Conservation (phyloP, 192 early-diverging fungal genomes). For the Coemansia erecta region DNA sequence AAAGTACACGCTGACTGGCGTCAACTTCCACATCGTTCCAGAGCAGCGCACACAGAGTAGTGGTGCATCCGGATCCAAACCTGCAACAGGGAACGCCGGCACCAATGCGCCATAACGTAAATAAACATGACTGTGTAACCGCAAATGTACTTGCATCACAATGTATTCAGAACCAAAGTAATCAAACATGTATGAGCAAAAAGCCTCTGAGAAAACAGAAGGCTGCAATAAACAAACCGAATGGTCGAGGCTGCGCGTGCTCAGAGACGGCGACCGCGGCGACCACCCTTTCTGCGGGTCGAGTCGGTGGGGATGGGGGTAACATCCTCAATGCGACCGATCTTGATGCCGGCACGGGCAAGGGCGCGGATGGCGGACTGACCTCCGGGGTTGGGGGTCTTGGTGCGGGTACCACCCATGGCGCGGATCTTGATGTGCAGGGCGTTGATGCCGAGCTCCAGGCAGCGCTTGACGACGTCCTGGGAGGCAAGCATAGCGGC, state of each 20-base stretch:
- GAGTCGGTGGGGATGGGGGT: conserved; percentile 98
- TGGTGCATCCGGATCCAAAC: too few relatives aligned
- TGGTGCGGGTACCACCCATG: conserved; percentile 97
- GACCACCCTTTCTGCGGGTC: conserved; percentile 99
- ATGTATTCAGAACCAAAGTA: conserved; percentile 1
- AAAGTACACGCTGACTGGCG: conserved; percentile 69
- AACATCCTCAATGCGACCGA: conserved; percentile 98
- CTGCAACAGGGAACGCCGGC: too few relatives aligned
- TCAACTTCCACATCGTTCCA: conserved; percentile 77
- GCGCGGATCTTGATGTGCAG: conserved; percentile 99
- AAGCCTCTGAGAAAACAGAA: not conserved
- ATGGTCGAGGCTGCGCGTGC: conserved; percentile 5
- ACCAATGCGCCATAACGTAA: not conserved
- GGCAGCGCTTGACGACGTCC: conserved; percentile 97
- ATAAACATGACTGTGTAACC: too few relatives aligned
- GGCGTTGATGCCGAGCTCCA: conserved; percentile 99
- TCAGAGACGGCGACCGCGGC: conserved; percentile 98
- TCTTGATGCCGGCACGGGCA: conserved; percentile 98
- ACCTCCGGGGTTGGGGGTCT: conserved; percentile 97
- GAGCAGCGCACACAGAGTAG: conserved; percentile 34
- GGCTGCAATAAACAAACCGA: conserved; percentile 3
- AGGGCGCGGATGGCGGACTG: conserved; percentile 98
- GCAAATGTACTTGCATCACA: not conserved
- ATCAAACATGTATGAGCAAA: not conserved
- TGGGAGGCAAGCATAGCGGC: conserved; percentile 99